A percentile compares a stretch with the other conserved stretches of the same genome.
Evolutionary conservation across 169 alveolate species (phyloP).

Genomic region (Plasmodium gonderi): DNA sequence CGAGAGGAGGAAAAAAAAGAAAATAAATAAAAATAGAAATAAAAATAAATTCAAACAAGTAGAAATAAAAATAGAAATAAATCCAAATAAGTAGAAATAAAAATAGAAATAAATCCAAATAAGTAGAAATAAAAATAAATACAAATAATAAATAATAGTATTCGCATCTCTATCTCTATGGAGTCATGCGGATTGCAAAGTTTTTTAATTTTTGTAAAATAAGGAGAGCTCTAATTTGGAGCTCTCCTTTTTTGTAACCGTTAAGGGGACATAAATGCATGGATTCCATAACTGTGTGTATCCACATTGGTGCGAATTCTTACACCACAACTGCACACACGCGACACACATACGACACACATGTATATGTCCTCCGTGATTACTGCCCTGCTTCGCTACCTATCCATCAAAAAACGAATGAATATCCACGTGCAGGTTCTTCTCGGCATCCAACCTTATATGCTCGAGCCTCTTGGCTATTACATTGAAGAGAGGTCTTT

Average conservation of each 20-base stretch:
- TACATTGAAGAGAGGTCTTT: conserved; percentile 65
- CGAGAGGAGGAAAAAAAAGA: no score
- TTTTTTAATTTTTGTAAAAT: neutral
- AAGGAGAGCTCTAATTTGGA: no score
- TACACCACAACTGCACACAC: no score
- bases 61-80: no score
- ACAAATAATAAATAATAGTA: neutral
- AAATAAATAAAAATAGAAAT: no score
- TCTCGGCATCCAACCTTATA: conserved; percentile 31
- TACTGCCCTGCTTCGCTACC: neutral
- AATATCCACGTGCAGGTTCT: conserved; percentile 40
- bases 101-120: neutral
- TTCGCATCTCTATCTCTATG: neutral
- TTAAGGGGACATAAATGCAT: no score
- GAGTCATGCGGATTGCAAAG: neutral
- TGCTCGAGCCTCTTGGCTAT: conserved; percentile 40
- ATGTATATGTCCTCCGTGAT: neutral
- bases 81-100: neutral
- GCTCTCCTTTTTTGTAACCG: no score
- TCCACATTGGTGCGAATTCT: no score
- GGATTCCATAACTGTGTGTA: no score
- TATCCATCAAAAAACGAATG: conserved; percentile 60
- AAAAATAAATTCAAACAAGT: no score
- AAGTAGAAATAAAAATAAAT: neutral
- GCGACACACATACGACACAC: no score